Base-by-base conservation (phyloP, 2,329 filamentous ascomycete genomes). In the Ophiostoma ips region DNA sequence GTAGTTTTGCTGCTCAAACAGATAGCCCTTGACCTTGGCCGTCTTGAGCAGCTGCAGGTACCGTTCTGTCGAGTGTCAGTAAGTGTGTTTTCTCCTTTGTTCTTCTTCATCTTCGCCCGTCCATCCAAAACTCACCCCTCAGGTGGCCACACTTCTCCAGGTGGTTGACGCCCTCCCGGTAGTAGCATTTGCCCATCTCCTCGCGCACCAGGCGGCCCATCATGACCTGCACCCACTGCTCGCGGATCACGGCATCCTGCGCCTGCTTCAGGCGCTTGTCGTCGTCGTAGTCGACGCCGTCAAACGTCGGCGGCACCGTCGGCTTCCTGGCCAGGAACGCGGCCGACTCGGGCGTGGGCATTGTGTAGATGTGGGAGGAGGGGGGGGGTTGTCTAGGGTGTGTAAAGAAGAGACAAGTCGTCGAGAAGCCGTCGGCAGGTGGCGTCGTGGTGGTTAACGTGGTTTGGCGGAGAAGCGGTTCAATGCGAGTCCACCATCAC, bases 171-270 rank as follows among this genome's bases (percentile, higher is more conserved):
- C 86, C 87, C 68, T 92, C 84, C 58, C 79, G 75, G 67, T 80
- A 79, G 68, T 92, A 92, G 72, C 86, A 92, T 71, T 87, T 90
- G 67, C 81, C 76, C 70, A 92, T 71, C 72, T 92, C 86, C 65
- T 90, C 83, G 56, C 84, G 73, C 50, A 92, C 84, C 55, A 92
- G 69, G 54, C 86, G 75, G 52, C 83, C 84, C 86, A 89, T 92
- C 86, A 92, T 92, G 64, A 83, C 81, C 64, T 79, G 81, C 53
- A 92, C 84, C 87, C 87, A 92, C 71, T 92, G 86, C 70, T 92
- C 86, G 55, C 85, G 76, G 60, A 92, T 77, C 51, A 92, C 76
- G 56, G 85, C 77, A 65, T 92, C 86, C 65, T 90, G 85, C 49
- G 86, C 86, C 54, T 81, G 80, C 72, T 90, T 92, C 64, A 92